Evolutionary conservation across 2,329 filamentous ascomycete species (phyloP).

Genomic region (Epichloe brachyelytri): DNA sequence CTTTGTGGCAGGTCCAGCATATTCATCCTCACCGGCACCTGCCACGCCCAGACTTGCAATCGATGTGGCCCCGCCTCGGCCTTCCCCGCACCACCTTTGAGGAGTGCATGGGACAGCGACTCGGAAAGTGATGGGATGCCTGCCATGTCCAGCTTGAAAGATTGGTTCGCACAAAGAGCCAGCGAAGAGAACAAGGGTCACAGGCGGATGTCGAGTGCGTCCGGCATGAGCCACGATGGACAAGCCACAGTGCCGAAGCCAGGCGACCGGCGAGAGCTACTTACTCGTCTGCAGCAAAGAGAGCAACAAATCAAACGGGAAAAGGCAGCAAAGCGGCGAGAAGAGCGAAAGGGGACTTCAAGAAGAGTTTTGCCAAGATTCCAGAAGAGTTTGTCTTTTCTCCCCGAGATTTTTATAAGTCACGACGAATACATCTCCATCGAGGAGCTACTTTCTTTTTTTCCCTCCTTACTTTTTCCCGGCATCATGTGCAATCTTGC

Average conservation of each 20-base stretch:
- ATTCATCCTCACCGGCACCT: background rate
- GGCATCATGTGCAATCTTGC: background rate
- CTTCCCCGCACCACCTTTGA: slow-evolving; percentile 6
- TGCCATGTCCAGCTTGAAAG: slow-evolving; percentile 6
- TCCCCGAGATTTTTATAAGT: background rate
- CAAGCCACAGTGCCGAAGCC: slow-evolving; percentile 11
- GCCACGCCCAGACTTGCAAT: background rate
- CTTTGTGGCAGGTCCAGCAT: background rate
- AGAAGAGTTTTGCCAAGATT: background rate
- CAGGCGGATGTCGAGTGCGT: background rate
- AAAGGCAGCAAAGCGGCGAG: slow-evolving; percentile 3
- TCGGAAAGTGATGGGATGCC: slow-evolving; percentile 17
- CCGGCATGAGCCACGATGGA: slow-evolving; percentile 7
- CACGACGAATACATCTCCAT: background rate
- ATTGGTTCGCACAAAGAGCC: slow-evolving; percentile 7
- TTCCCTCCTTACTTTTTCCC: background rate
- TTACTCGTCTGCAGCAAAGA: background rate
- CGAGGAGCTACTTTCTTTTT: background rate
- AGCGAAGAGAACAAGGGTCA: slow-evolving; percentile 3
- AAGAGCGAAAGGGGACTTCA: background rate
- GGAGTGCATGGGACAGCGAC: slow-evolving; percentile 21
- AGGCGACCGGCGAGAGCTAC: slow-evolving; percentile 11
- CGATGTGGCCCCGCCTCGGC: slow-evolving; percentile 4
- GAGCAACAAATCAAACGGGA: slow-evolving; percentile 1
- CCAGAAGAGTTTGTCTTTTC: background rate